These are phyloP conservation scores for Podaxis mareebaensis DNA, from an alignment of 768 basidiomycete genomes.

Conservation along the genomic window DNA sequence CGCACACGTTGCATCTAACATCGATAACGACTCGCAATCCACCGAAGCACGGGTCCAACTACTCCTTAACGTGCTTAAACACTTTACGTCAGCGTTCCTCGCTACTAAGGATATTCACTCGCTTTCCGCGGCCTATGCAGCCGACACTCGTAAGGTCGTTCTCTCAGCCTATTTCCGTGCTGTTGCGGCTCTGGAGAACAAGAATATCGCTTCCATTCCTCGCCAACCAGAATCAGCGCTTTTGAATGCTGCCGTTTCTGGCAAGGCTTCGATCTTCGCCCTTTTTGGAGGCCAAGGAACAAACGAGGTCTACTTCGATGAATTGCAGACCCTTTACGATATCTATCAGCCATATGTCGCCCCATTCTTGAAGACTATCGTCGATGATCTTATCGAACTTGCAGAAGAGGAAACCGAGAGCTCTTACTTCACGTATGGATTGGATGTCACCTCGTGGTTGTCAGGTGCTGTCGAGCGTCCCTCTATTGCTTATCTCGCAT, in stretches of 20 bases:
- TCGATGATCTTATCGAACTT: conserved; percentile 69
- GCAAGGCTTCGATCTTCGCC: conserved; percentile 79
- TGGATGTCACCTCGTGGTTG: conserved; percentile 86
- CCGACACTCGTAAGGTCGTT: conserved; percentile 74
- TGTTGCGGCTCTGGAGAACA: conserved; percentile 64
- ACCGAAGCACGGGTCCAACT: conserved; percentile 57
- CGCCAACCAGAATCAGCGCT: conserved; percentile 66
- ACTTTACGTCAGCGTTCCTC: conserved; percentile 80
- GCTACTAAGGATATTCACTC: conserved; percentile 76
- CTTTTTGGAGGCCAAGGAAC: conserved; percentile 98
- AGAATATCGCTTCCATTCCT: conserved; percentile 56
- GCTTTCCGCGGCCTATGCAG: conserved; percentile 71
- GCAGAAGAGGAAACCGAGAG: conserved; percentile 57
- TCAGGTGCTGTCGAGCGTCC: conserved; percentile 70
- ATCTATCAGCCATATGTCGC: conserved; percentile 87
- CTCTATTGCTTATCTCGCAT: conserved; percentile 82
- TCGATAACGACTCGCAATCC: conserved; percentile 56
- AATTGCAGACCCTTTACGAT: conserved; percentile 88
- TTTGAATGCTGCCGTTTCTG: conserved; percentile 57
- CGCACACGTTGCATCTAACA: conserved; percentile 66
- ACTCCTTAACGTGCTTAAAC: conserved; percentile 71
- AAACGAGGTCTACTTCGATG: conserved; percentile 98
- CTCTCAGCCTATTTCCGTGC: conserved; percentile 80
- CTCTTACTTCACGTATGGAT: conserved; percentile 75
- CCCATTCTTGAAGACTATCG: conserved; percentile 65